Evolutionary conservation across 345 rosid species (phyloP).

Genomic region (Eucalyptus fibrosa): DNA sequence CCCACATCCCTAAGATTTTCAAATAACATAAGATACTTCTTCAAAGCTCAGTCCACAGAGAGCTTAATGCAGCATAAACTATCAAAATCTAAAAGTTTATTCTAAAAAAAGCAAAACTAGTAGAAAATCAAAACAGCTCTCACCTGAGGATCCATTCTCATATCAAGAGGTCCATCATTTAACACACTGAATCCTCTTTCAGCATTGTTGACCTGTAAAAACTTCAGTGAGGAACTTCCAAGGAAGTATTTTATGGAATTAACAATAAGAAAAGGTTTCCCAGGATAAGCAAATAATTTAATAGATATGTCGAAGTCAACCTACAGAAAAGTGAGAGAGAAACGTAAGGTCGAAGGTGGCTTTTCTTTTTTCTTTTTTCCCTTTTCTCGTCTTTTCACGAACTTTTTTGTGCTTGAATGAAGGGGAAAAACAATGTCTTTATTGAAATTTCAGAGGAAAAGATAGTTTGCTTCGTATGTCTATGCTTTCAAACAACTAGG

Average conservation of each 20-base stretch:
- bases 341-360: background rate
- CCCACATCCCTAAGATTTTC: background rate
- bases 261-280: background rate
- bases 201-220: conserved; percentile 71
- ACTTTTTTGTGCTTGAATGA: background rate
- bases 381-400: background rate
- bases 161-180: conserved; percentile 85
- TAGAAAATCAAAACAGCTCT: background rate
- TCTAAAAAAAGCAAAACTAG: background rate
- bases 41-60: background rate
- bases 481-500: background rate
- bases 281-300: background rate
- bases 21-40: background rate
- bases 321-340: background rate
- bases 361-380: fast-evolving
- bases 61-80: background rate
- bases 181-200: conserved; percentile 84
- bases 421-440: background rate
- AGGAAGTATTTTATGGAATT: background rate
- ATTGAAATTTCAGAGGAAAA: background rate
- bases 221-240: background rate
- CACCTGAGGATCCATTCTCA: conserved; percentile 97
- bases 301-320: background rate
- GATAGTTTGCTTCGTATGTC: background rate
- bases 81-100: background rate